Percentiles rank a stretch among this genome's conserved stretches.
These are phyloP conservation scores for Adansonia rubrostipa DNA, from an alignment of 441 rosid species.

Conservation along the genomic window DNA sequence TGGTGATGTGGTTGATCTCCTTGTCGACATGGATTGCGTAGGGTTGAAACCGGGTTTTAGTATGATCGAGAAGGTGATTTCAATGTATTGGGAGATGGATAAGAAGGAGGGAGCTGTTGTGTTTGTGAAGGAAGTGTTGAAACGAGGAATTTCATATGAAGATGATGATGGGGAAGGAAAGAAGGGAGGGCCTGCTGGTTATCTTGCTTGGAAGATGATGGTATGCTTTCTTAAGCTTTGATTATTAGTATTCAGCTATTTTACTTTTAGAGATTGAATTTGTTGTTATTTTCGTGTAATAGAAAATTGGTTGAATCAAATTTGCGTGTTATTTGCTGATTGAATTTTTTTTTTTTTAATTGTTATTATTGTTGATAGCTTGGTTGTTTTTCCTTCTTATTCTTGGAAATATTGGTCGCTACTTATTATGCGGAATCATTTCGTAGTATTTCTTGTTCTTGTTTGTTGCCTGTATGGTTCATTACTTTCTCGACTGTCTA, in stretches of 20 bases:
- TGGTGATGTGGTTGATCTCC: conserved; percentile 69
- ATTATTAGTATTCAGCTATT: conserved; percentile 5
- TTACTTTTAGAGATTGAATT: background rate
- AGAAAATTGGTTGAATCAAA: background rate
- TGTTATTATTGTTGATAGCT: background rate
- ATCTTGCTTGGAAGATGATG: conserved; percentile 96
- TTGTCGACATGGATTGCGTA: conserved; percentile 91
- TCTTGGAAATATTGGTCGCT: background rate
- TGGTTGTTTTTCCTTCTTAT: background rate
- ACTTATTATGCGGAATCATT: background rate
- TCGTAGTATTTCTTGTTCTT: background rate
- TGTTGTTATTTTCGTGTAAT: conserved; percentile 7
- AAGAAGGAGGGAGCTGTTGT: conserved; percentile 63
- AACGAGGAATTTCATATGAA: conserved; percentile 49
- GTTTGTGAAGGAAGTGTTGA: conserved; percentile 76
- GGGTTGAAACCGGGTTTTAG: conserved; percentile 86
- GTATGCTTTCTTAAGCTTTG: conserved; percentile 41
- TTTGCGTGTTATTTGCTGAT: conserved; percentile 12
- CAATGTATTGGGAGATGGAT: conserved; percentile 79
- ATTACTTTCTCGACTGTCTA: background rate
- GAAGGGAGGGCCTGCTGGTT: conserved; percentile 85
- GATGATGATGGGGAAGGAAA: conserved; percentile 54
- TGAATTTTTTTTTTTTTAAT: background rate
- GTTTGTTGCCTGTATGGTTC: background rate
- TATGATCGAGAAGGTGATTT: conserved; percentile 89